A percentile compares a stretch with the other conserved stretches of the same genome.
Conservation (phyloP, 805 yeast genomes). For the Candida vaughaniae region DNA sequence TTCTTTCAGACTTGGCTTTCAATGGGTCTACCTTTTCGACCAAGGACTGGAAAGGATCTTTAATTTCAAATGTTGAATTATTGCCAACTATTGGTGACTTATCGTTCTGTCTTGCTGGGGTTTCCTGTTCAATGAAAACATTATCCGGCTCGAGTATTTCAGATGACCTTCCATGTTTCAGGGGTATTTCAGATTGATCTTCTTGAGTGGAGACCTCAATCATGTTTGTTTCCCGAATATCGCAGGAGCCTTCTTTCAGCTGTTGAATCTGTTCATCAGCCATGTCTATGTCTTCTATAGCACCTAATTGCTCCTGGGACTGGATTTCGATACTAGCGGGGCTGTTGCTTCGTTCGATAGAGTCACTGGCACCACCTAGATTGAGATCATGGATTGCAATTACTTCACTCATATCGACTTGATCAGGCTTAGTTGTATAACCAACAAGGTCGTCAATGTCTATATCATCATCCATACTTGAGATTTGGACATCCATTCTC, state of each 20-base stretch:
- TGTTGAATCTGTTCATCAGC: not conserved
- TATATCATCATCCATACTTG: constrained; percentile 1
- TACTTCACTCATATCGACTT: constrained; percentile 1
- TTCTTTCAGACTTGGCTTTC: constrained; percentile 29
- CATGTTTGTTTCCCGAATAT: not conserved
- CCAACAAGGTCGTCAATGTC: constrained; percentile 3
- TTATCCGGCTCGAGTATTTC: not conserved
- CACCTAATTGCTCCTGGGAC: not conserved
- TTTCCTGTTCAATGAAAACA: not conserved
- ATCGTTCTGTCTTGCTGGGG: not conserved
- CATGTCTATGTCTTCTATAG: not conserved
- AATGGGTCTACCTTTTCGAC: constrained; percentile 46
- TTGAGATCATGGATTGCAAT: constrained; percentile 6
- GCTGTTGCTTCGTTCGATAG: not conserved
- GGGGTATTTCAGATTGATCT: not conserved
- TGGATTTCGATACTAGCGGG: not conserved
- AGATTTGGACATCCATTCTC: not conserved
- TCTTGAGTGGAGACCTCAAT: not conserved
- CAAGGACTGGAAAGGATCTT: constrained; percentile 29
- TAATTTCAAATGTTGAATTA: constrained; percentile 3
- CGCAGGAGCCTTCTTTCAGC: not conserved
- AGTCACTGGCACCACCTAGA: not conserved
- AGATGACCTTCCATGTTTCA: not conserved
- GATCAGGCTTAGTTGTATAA: not conserved
- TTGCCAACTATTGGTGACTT: too few relatives aligned